These are phyloP conservation scores for Candida maris DNA, from an alignment of 805 yeast species.

Conservation along the genomic window DNA sequence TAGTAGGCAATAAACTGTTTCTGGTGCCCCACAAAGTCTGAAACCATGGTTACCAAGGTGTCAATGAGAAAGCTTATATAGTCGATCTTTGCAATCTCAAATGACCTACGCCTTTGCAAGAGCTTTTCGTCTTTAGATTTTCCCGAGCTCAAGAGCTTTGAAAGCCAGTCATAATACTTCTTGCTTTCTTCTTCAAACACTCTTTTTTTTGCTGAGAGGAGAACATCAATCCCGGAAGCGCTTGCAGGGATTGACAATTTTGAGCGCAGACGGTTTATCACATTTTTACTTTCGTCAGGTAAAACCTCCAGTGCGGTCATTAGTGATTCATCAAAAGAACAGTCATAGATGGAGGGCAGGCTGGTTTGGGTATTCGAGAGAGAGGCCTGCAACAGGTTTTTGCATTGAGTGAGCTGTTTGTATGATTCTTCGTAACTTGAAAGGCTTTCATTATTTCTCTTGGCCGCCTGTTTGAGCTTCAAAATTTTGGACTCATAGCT, in stretches of 20 bases:
- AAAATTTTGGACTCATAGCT: constrained; percentile 27
- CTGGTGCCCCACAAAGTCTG: constrained; percentile 14
- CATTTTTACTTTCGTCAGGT: constrained; percentile 17
- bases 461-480: constrained; percentile 16
- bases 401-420: constrained; percentile 16
- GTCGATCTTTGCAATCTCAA: constrained; percentile 30
- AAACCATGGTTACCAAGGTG: constrained; percentile 17
- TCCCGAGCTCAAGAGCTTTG: constrained; percentile 32
- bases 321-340: constrained; percentile 12
- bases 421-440: constrained; percentile 17
- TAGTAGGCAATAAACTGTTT: constrained; percentile 9
- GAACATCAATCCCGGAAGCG: constrained; percentile 13
- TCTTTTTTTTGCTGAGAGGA: constrained; percentile 19
- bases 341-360: constrained; percentile 15
- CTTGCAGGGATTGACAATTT: constrained; percentile 10
- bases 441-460: constrained; percentile 14
- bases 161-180: constrained; percentile 34
- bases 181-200: constrained; percentile 36
- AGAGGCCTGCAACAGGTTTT: constrained; percentile 10
- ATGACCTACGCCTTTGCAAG: constrained; percentile 26
- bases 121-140: constrained; percentile 33
- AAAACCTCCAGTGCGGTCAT: constrained; percentile 10
- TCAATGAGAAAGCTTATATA: constrained; percentile 30
- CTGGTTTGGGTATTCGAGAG: constrained; percentile 7
- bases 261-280: constrained; percentile 14